Evolutionary conservation across 352 stramenopile species (phyloP), one percentile per base, ranked within the genome.

Genomic region (Pythium graminicola): DNA sequence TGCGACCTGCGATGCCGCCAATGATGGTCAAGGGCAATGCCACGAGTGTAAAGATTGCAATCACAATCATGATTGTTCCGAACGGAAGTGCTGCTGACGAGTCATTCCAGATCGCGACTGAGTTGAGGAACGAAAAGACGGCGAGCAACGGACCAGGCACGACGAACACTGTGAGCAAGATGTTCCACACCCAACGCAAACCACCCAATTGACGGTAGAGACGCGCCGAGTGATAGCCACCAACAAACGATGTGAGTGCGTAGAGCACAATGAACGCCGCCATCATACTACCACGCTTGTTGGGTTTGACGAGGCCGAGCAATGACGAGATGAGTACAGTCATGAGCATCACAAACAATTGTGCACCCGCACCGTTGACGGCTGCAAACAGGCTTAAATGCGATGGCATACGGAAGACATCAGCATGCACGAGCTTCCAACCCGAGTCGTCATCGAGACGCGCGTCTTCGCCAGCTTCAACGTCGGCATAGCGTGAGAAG

Each of bases 391-490:
- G 45, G 29, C 73, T 95, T 39, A 95, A 65, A 32, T 94, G 70
- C 17, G 81, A 63, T n/a, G 95, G 95, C 63, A 97, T 93, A 39
- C 95, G 83, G 65, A 99, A 99, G 4, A 98, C 95, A 60, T 98
- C 94, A 11, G 90, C 95, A 53, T 98, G 93, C 57, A 99, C 86
- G 1, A 98, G 76, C 60, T 99, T 99, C 95, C 95, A 99, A n/a
- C 94, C 92, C 3, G 89, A 96, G 62, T 98, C 93, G 64, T 98
- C 95, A 61, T 98, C 92, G 11, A 84, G 35, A 14, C 86, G 72
- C 42, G 88, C 72, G 8, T 95, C 74, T 33, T 97, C 89, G 39
- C 68, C 84, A 16, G 85, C 75, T 65, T 98, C 94, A 19, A 97
- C 59, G 45, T 98, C 91, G 76, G 97, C 97, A 71, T 98, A 98